Evolutionary conservation across 2,329 filamentous ascomycete species (phyloP), one percentile per base, ranked within the genome.

Genomic region (Aspergillus sergii): DNA sequence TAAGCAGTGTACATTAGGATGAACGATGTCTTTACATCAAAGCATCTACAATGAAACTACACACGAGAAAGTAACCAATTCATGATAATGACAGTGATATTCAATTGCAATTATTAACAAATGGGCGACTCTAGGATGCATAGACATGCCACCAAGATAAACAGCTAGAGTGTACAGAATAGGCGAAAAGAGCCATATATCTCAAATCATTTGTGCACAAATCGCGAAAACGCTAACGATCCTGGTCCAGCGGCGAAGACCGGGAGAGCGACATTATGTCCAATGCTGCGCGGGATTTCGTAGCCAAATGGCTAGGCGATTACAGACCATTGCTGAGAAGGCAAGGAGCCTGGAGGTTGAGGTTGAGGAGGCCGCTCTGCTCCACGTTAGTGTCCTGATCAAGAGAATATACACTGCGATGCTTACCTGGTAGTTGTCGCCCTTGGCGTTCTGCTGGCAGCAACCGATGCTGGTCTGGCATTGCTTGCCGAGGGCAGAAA

Each of bases 381-480:
- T 30, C 26, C 2, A 30, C 1, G 5, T 57, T 39, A 55, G 23
- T 5, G 19, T 12, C 19, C n/a, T 11, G 39, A n/a, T 19, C 16
- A 41, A n/a, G 3, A 32, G 12, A 2, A 14, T 0, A 32, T 26
- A 19, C 2, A 10, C 12, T 2, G n/a, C 2, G 7, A 14, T 10
- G 5, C 53, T 41, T 45, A 57, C 55, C 51, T 55, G 51, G 7
- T 5, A 1, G 14, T 7, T 19, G 19, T 14, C 21, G 34, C 4
- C 8, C 1, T 14, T 34, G 11, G 46, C 16, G 14, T 32, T 34
- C 9, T 56, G 43, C 39, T 65, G 65, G 65, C 66, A 68, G 12
- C 65, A 63, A 54, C 58, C 50, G 26, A 58, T 59, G 56, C 39
- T 51, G 32, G 34, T 46, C 19, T 41, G 16, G 46, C 60, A 61